These are phyloP conservation scores for Porphyrellus cyaneotinctus DNA, from an alignment of 768 basidiomycete species.

Conservation along the genomic window DNA sequence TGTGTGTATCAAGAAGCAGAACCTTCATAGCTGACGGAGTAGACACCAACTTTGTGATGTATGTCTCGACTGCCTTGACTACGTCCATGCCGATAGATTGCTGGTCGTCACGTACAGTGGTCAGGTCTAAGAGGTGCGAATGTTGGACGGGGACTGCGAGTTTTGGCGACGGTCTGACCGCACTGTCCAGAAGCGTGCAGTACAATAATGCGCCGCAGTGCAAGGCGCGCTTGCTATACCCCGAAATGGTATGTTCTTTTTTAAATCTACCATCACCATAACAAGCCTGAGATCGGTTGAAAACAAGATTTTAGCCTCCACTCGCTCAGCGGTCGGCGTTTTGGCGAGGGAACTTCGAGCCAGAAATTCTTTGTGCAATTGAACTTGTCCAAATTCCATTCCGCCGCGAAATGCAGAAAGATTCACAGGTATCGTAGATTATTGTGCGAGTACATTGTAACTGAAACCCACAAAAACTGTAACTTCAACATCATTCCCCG, in stretches of 20 bases:
- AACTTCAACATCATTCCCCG: too few relatives aligned
- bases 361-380: too few relatives aligned
- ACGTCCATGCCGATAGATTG: conserved; percentile 70
- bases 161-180: too few relatives aligned
- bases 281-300: background rate
- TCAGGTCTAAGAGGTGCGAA: background rate
- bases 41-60: conserved; percentile 85
- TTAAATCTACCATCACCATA: background rate
- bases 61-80: conserved; percentile 91
- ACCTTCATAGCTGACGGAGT: conserved; percentile 92
- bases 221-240: too few relatives aligned
- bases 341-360: background rate
- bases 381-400: too few relatives aligned
- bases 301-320: background rate
- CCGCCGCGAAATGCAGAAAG: too few relatives aligned
- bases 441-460: too few relatives aligned
- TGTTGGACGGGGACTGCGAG: background rate
- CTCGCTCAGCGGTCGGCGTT: too few relatives aligned
- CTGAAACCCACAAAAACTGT: too few relatives aligned
- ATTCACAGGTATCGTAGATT: too few relatives aligned
- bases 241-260: background rate
- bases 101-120: background rate
- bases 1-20: conserved; percentile 89
- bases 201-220: too few relatives aligned
- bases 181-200: too few relatives aligned